Percentiles rank a stretch among this genome's conserved stretches.
Conservation (phyloP, 805 yeast species). For the Nakazawaea wickerhamii region DNA sequence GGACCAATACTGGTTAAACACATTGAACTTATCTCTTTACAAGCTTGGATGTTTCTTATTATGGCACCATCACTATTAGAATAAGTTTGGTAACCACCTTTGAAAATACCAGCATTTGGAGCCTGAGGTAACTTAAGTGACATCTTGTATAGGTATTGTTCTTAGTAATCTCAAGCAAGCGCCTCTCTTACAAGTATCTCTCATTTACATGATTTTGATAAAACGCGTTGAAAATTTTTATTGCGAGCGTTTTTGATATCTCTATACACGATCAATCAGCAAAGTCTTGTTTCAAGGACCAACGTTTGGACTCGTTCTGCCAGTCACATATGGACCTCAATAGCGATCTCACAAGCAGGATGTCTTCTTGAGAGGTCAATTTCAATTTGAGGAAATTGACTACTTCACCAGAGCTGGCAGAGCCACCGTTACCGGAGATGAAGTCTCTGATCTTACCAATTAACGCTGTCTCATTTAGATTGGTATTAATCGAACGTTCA, state of each 20-base stretch:
- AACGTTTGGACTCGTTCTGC: slow-evolving; percentile 52
- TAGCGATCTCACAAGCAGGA: slow-evolving; percentile 61
- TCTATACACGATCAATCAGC: slow-evolving; percentile 14
- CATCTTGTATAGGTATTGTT: slow-evolving; percentile 37
- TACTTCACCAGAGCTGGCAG: slow-evolving; percentile 27
- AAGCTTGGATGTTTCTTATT: slow-evolving; percentile 86
- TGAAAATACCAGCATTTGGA: slow-evolving; percentile 90
- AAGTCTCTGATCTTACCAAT: slow-evolving; percentile 21
- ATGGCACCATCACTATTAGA: slow-evolving; percentile 93
- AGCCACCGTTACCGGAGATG: slow-evolving; percentile 23
- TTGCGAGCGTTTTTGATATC: background rate
- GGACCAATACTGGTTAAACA: slow-evolving; percentile 96
- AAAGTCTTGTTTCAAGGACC: slow-evolving; percentile 61
- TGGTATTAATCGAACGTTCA: background rate
- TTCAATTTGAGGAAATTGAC: slow-evolving; percentile 23
- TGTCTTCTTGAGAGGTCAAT: slow-evolving; percentile 45
- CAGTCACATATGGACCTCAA: slow-evolving; percentile 63
- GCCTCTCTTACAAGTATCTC: too few relatives aligned
- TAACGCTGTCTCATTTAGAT: slow-evolving; percentile 14
- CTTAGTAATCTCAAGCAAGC: too few relatives aligned
- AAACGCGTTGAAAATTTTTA: slow-evolving; percentile 10
- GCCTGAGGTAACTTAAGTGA: slow-evolving; percentile 88
- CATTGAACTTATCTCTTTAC: slow-evolving; percentile 87
- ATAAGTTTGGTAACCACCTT: slow-evolving; percentile 88
- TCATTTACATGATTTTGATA: too few relatives aligned